phyloP scores from a whole-genome alignment of 768 basidiomycete species.

The Lenzites betulinus region DNA sequence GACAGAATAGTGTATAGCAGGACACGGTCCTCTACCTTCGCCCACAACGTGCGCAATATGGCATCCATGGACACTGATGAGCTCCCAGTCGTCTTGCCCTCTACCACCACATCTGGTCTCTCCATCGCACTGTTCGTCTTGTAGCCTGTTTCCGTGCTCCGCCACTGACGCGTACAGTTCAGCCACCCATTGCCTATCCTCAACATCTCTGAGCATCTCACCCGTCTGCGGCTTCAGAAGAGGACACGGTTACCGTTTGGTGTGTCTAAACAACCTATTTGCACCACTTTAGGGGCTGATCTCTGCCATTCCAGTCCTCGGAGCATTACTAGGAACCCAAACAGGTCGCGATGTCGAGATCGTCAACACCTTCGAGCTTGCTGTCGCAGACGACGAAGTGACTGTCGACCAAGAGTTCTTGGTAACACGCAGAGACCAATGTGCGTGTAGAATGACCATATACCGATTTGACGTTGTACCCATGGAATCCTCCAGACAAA shows the following conservation, averaged over 20 bases:
- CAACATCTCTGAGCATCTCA: conserved; percentile 95
- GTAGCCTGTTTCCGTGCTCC: conserved; percentile 1
- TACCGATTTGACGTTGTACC: too few species aligned
- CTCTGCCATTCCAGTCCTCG: conserved; percentile 65
- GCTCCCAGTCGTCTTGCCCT: conserved; percentile 69
- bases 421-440: conserved; percentile 83
- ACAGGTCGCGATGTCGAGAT: conserved; percentile 95
- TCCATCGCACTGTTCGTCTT: conserved; percentile 69
- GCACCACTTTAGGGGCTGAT: background rate
- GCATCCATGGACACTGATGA: conserved; percentile 80
- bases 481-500: conserved; percentile 64
- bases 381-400: conserved; percentile 56
- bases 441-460: conserved; percentile 40
- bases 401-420: conserved; percentile 83
- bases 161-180: conserved; percentile 29
- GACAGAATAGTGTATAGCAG: too few species aligned
- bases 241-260: conserved; percentile 64
- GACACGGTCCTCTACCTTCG: background rate
- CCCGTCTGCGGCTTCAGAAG: conserved; percentile 77
- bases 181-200: conserved; percentile 97
- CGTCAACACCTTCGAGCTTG: conserved; percentile 94
- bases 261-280: conserved; percentile 33
- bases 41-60: conserved; percentile 34
- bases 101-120: conserved; percentile 71
- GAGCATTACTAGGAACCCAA: conserved; percentile 92